A percentile compares a stretch with the other conserved stretches of the same genome.
These are phyloP conservation scores for Arabidopsis suecica DNA, from an alignment of 345 rosid species.

Conservation along the genomic window DNA sequence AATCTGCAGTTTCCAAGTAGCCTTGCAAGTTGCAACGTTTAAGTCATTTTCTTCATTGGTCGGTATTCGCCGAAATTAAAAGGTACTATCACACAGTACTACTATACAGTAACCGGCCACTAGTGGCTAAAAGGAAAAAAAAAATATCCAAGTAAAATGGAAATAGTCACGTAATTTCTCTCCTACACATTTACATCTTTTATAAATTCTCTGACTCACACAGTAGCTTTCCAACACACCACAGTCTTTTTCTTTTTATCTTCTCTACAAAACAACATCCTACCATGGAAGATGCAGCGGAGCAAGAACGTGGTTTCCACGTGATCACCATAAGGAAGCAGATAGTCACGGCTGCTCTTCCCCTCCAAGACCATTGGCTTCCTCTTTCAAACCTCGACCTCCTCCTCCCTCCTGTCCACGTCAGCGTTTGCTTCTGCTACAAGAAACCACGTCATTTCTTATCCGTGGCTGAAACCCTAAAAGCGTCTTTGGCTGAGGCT, in stretches of 20 bases:
- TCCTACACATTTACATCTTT: not conserved
- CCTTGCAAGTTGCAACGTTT: too few relatives aligned
- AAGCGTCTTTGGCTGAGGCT: constrained; percentile 63
- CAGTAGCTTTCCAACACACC: constrained; percentile 2
- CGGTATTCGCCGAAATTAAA: not conserved
- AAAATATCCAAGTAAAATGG: not conserved
- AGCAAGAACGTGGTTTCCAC: constrained; percentile 43
- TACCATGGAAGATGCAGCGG: constrained; percentile 29
- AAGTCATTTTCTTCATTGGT: not conserved
- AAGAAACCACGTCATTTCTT: constrained; percentile 29
- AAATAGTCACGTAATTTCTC: constrained; percentile 10
- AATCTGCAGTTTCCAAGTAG: not conserved
- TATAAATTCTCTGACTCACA: constrained; percentile 20
- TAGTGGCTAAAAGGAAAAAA: not conserved
- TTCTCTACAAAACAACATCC: not conserved
- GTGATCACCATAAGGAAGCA: constrained; percentile 54
- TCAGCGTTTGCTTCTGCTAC: constrained; percentile 74
- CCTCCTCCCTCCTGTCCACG: constrained; percentile 69
- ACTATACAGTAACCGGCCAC: not conserved
- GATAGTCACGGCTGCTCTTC: constrained; percentile 64
- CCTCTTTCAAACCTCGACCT: constrained; percentile 84
- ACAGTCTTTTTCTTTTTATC: constrained; percentile 14
- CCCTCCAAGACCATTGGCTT: constrained; percentile 75
- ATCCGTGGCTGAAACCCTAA: constrained; percentile 48
- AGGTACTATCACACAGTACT: not conserved